Conservation (phyloP, 2,329 filamentous ascomycete genomes). For the Berkeleyomyces rouxiae region DNA sequence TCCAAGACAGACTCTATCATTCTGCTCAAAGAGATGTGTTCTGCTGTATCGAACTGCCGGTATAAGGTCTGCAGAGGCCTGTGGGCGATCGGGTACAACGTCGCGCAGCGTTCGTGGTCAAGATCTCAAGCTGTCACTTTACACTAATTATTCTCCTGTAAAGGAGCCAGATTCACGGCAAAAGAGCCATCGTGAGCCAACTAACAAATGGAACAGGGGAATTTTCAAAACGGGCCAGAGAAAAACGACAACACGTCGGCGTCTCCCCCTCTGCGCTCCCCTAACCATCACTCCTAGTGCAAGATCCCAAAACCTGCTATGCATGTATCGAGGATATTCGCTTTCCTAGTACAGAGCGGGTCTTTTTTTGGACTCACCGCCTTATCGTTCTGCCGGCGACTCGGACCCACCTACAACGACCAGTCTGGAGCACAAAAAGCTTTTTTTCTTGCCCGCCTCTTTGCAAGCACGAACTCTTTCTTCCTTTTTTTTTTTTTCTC, state of each 20-base stretch:
- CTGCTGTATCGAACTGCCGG: not conserved
- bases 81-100: too few relatives aligned
- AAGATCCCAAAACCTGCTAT: too few relatives aligned
- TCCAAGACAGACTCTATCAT: constrained; percentile 26
- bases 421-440: constrained; percentile 3
- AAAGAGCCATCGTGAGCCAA: not conserved
- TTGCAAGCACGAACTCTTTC: not conserved
- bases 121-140: not conserved
- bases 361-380: not conserved
- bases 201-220: not conserved
- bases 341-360: not conserved
- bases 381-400: not conserved
- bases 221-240: not conserved
- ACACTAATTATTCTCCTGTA: not conserved
- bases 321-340: too few relatives aligned
- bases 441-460: constrained; percentile 7
- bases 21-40: not conserved
- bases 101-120: not conserved
- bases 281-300: not conserved
- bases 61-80: too few relatives aligned
- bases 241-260: not conserved
- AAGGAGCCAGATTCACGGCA: not conserved
- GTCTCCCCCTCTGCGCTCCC: not conserved
- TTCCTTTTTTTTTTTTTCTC: constrained; percentile 23
- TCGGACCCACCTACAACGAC: constrained; percentile 3